phyloP scores from a whole-genome alignment of 495 filamentous ascomycete genomes.

The Poronia punctata region DNA sequence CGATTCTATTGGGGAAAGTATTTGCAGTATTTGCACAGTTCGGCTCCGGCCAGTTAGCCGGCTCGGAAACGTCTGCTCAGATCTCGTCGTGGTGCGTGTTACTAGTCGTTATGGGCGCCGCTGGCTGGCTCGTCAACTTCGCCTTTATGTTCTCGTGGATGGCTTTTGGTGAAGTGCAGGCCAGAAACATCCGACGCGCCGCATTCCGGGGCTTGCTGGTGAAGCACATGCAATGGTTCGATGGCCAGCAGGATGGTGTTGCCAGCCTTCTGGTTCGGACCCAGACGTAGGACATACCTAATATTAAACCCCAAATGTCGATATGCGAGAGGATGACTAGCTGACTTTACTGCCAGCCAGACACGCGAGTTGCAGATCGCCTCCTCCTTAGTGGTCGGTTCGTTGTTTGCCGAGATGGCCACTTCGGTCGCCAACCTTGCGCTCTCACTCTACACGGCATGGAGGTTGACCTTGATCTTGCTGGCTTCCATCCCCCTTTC shows the following conservation, averaged over 20 bases:
- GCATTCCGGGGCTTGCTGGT: constrained; percentile 61
- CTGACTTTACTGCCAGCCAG: too few relatives aligned
- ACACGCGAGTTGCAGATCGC: constrained; percentile 76
- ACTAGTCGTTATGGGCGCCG: constrained; percentile 53
- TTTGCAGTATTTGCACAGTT: constrained; percentile 66
- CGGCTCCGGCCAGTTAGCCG: constrained; percentile 47
- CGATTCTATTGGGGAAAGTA: constrained; percentile 66
- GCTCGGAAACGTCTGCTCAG: constrained; percentile 44
- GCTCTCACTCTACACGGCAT: constrained; percentile 71
- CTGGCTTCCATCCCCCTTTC: constrained; percentile 68
- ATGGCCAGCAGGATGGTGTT: constrained; percentile 63
- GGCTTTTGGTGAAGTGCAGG: constrained; percentile 74
- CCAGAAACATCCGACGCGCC: constrained; percentile 50
- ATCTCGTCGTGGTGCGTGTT: constrained; percentile 51
- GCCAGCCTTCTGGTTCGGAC: constrained; percentile 61
- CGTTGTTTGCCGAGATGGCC: constrained; percentile 53
- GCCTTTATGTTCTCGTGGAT: constrained; percentile 63
- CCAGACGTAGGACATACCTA: constrained; percentile 77
- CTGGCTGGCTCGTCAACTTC: constrained; percentile 58
- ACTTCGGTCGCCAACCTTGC: constrained; percentile 55
- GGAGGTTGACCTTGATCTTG: constrained; percentile 79
- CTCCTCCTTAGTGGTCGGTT: constrained; percentile 70
- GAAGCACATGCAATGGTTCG: constrained; percentile 80
- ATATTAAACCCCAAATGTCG: neutral
- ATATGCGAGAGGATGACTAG: constrained; percentile 8